phyloP scores from a whole-genome alignment of 768 basidiomycete species.

The Hydnomerulius pinastri region DNA sequence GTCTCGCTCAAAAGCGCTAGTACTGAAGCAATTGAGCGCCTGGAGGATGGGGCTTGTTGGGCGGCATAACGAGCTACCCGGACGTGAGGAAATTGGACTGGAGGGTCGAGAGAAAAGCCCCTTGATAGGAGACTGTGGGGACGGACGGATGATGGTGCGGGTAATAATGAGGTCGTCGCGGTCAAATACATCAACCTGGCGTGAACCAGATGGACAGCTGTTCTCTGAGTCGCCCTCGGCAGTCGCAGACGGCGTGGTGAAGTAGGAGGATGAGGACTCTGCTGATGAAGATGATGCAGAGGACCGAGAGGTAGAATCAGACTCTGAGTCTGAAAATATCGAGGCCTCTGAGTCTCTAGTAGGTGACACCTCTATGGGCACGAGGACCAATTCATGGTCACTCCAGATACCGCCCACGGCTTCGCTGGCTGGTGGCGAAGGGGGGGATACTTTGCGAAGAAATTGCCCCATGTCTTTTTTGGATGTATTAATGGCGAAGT shows the following conservation, averaged over 20 bases:
- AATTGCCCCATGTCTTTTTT: conserved; percentile 30
- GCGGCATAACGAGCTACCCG: conserved; percentile 25
- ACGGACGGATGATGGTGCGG: conserved; percentile 41
- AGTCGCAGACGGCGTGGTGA: conserved; percentile 17
- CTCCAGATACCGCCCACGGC: conserved; percentile 35
- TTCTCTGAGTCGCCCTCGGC: conserved; percentile 6
- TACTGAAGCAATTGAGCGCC: conserved; percentile 37
- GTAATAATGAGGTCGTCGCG: conserved; percentile 35
- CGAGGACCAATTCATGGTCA: conserved; percentile 36
- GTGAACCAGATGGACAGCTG: conserved; percentile 9
- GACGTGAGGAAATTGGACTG: conserved; percentile 30
- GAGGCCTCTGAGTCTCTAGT: conserved; percentile 13
- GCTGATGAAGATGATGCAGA: conserved; percentile 6
- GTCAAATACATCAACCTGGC: conserved; percentile 26
- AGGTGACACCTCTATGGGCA: conserved; percentile 28
- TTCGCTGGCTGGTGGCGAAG: conserved; percentile 13
- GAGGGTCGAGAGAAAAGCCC: conserved; percentile 33
- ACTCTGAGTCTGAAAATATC: neutral
- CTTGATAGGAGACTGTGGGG: conserved; percentile 23
- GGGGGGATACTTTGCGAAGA: conserved; percentile 23
- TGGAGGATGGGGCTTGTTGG: conserved; percentile 24
- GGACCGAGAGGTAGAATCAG: conserved; percentile 6
- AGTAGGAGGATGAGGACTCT: conserved; percentile 21
- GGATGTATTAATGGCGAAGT: conserved; percentile 10
- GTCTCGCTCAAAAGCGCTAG: conserved; percentile 34